These are phyloP conservation scores for Pyropia haitanensis DNA, from an alignment of 23 red algal species.

Conservation along the genomic window DNA sequence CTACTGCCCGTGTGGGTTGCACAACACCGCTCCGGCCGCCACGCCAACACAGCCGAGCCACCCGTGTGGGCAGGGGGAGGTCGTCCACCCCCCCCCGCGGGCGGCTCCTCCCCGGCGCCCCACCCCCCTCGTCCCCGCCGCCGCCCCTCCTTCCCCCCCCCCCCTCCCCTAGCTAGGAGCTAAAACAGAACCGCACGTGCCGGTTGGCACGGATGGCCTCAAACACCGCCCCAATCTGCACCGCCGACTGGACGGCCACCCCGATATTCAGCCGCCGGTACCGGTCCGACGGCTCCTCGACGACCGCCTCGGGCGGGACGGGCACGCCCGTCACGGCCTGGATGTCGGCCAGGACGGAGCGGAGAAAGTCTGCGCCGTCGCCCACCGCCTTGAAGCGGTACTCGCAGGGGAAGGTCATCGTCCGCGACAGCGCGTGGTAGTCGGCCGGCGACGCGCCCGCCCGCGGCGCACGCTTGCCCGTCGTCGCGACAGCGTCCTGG, in stretches of 20 bases:
- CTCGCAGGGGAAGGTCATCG: slow-evolving; percentile 33
- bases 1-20: too few species aligned
- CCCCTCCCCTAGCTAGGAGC: too few species aligned
- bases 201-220: slow-evolving; percentile 25
- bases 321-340: slow-evolving; percentile 14
- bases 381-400: slow-evolving; percentile 59
- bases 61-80: too few species aligned
- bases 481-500: not conserved
- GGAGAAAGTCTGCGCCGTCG: slow-evolving; percentile 16
- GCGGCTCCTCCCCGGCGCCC: too few species aligned
- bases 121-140: too few species aligned
- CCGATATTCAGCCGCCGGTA: slow-evolving; percentile 28
- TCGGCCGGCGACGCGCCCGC: not conserved
- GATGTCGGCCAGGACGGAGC: slow-evolving; percentile 11
- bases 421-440: slow-evolving; percentile 22
- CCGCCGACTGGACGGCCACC: slow-evolving; percentile 20
- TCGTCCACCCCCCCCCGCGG: too few species aligned
- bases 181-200: too few species aligned
- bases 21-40: too few species aligned
- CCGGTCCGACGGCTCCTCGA: slow-evolving; percentile 28
- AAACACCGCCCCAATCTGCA: slow-evolving; percentile 41
- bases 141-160: too few species aligned
- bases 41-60: too few species aligned
- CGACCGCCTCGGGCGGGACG: slow-evolving; percentile 5
- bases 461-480: not conserved